Evolutionary conservation across 2,329 filamentous ascomycete genomes (phyloP), one percentile per base, ranked within the genome.

Genomic region (Moelleriella libera): DNA sequence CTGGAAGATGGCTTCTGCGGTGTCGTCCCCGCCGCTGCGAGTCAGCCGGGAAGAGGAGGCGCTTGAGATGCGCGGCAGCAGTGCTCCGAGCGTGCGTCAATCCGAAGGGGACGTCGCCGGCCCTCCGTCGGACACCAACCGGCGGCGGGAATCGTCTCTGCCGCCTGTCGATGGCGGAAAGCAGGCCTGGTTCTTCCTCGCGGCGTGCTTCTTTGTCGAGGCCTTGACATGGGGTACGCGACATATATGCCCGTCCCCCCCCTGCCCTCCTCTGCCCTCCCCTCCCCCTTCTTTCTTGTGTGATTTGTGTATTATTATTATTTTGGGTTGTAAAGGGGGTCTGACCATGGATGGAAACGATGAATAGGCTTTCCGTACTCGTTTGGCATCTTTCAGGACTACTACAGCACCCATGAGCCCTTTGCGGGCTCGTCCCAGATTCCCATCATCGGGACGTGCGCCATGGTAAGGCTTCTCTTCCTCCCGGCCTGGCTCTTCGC

Each of bases 371-470:
- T 85, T 48, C 76, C 80, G 0, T 80, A 80, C 48, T 72, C 79
- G 0, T 87, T 81, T 58, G 83, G 82, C 42, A 71, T 87, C 29
- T 85, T 87, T 56, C 80, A 85, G 54, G 72, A 81, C 46, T 82
- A 83, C 60, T 86, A 86, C 59, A 73, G 68, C 37, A 72, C 67
- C 1, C 70, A 80, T 49, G 69, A 69, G 5, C 74, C 76, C 1
- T 85, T 85, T 48, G 62, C 64, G 4, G 70, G 70, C 2, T 69
- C 70, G 0, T 66, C 69, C 30, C 66, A 70, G 42, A 77, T 84
- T 45, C 71, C 80, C 31, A 67, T 78, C 11, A 78, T 86, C 47
- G 82, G 82, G 1, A 85, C 80, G 2, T 77, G 73, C 48, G 69
- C 78, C 4, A 75, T 75, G 75, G 75, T 69, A 58, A 50, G 53